phyloP scores from a whole-genome alignment of 306 rosid genomes.

The Leucaena leucocephala region DNA sequence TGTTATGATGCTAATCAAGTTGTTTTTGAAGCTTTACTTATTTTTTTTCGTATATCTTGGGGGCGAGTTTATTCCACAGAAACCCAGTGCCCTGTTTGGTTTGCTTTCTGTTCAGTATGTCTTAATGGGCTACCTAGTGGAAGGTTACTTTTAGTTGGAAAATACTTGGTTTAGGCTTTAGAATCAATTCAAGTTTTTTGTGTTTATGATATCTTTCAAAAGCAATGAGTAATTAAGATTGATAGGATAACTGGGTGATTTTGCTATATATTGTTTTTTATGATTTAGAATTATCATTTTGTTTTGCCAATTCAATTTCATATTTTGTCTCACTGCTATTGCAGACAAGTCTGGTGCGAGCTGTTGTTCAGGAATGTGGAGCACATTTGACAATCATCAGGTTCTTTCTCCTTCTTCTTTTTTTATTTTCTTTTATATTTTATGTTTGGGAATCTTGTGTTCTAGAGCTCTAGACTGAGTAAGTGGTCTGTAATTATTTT shows the following conservation, averaged over 20 bases:
- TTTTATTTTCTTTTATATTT: background rate
- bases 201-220: background rate
- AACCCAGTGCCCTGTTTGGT: background rate
- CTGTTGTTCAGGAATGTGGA: conserved; percentile 78
- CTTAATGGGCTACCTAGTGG: background rate
- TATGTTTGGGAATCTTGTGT: conserved; percentile 3
- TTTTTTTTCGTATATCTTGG: background rate
- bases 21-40: background rate
- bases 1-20: background rate
- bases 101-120: conserved; percentile 1
- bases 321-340: conserved; percentile 20
- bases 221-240: background rate
- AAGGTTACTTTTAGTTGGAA: background rate
- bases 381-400: conserved; percentile 77
- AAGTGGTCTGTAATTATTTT: conserved; percentile 26
- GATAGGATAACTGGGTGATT: background rate
- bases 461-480: conserved; percentile 14
- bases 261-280: background rate
- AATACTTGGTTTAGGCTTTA: conserved; percentile 4
- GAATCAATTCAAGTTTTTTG: conserved; percentile 12
- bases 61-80: background rate
- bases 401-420: conserved; percentile 34
- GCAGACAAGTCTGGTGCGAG: conserved; percentile 91
- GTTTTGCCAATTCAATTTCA: conserved; percentile 17
- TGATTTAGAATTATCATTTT: conserved; percentile 3